phyloP scores from a whole-genome alignment of 192 early-diverging fungal genomes.

The Backusella tuberculispora region DNA sequence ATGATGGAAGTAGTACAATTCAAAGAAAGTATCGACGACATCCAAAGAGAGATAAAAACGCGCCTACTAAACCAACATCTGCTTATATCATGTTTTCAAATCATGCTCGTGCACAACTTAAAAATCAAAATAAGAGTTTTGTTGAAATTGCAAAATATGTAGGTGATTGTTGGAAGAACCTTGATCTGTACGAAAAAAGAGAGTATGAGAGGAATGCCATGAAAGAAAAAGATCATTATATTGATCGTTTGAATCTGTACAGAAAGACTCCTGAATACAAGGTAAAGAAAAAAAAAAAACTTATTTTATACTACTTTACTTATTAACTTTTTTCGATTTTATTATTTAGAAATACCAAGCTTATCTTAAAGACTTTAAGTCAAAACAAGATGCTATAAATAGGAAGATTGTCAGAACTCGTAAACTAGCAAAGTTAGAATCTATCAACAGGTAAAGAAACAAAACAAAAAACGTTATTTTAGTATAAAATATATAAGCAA shows the following conservation, averaged over 20 bases:
- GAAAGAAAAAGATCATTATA: constrained; percentile 40
- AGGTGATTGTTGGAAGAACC: constrained; percentile 46
- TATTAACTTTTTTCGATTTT: background rate
- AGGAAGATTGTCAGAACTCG: constrained; percentile 25
- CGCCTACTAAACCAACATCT: constrained; percentile 46
- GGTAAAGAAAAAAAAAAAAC: constrained; percentile 7
- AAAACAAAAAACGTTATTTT: background rate
- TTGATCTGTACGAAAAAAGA: constrained; percentile 32
- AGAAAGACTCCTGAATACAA: constrained; percentile 37
- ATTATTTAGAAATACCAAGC: constrained; percentile 35
- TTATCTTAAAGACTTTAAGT: constrained; percentile 43
- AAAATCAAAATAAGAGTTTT: constrained; percentile 41
- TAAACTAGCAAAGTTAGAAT: constrained; percentile 25
- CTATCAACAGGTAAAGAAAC: constrained; percentile 15
- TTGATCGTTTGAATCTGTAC: constrained; percentile 27
- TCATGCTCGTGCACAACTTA: constrained; percentile 43
- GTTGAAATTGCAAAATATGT: constrained; percentile 45
- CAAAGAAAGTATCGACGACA: constrained; percentile 50
- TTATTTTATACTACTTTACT: background rate
- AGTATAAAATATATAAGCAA: background rate
- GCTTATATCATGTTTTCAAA: constrained; percentile 53
- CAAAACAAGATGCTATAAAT: constrained; percentile 34
- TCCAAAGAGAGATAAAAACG: constrained; percentile 47
- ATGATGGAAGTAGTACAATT: background rate
- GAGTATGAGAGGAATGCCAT: constrained; percentile 36